Evolutionary conservation across 345 rosid genomes (phyloP), one percentile per base, ranked within the genome.

Genomic region (Arabidopsis thaliana): DNA sequence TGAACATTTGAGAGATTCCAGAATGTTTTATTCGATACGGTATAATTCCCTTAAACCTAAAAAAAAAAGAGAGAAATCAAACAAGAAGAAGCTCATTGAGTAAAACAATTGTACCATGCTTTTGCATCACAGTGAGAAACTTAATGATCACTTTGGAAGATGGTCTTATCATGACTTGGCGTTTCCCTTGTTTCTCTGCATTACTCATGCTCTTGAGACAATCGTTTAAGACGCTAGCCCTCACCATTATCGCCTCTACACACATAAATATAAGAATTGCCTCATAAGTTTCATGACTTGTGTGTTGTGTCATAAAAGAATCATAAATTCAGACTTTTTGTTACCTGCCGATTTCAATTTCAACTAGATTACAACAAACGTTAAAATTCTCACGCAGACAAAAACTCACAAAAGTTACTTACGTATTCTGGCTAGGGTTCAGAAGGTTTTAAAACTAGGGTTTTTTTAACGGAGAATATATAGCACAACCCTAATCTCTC

Each of bases 51-150:
- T 28, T 28, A 28, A 28, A 28, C 32, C 32, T 28, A 28, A 28
- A 28, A 28, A 28, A 28, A 28, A 3, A 28, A 28, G 20, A 28
- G 4, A 28, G 32, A 28, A 3, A 28, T 28, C 32, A 28, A 28
- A 28, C 32, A 28, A 28, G 4, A 28, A 28, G 28, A 28, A 28
- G 32, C 20, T 2, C 49, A 13, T 44, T 14, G 2, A 44, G 49
- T 28, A 28, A 28, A 28, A 44, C 20, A 14, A 44, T 14, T 44
- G 49, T 44, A 44, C 84, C 84, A 66, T 78, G 79, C 57, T 81
- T 81, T 72, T 81, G 84, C 84, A 81, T 81, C 12, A 81, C 82
- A 45, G 79, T n/a, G 42, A 81, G 84, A 64, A 81, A 81, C 74
- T 81, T 81, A 60, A 78, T 65, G 59, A 81, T 69, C 11, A 81